Conservation (phyloP, 306 rosid genomes). For the Crataegus laevigata region DNA sequence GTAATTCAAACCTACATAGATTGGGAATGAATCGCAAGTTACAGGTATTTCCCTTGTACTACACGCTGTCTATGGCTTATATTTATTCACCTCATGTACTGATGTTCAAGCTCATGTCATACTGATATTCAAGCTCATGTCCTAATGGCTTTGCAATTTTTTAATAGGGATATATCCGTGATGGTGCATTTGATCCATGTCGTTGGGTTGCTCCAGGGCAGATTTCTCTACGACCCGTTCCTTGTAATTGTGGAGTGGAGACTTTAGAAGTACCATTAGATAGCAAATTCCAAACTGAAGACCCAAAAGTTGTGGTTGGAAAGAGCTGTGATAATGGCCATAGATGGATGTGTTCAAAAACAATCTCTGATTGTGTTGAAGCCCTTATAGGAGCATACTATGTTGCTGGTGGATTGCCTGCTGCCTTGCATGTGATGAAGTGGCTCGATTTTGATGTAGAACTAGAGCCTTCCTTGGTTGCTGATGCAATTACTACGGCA, state of each 20-base stretch:
- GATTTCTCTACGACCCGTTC: constrained; percentile 36
- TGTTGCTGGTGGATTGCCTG: constrained; percentile 69
- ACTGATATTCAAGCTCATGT: neutral
- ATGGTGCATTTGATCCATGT: constrained; percentile 86
- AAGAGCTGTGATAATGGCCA: constrained; percentile 85
- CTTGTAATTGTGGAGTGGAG: constrained; percentile 78
- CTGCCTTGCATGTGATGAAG: constrained; percentile 72
- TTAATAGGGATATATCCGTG: constrained; percentile 67
- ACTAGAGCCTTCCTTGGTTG: constrained; percentile 59
- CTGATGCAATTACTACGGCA: constrained; percentile 55
- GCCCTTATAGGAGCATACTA: constrained; percentile 89
- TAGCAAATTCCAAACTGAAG: constrained; percentile 56
- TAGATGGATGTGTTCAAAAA: constrained; percentile 86
- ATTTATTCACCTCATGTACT: neutral
- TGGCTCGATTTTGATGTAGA: constrained; percentile 74
- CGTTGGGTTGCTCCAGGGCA: constrained; percentile 99
- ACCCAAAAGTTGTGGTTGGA: constrained; percentile 63
- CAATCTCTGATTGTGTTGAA: constrained; percentile 88
- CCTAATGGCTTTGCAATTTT: constrained; percentile 18
- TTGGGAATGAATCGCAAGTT: constrained; percentile 52
- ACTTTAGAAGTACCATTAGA: constrained; percentile 71
- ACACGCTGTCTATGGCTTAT: neutral
- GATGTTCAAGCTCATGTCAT: neutral
- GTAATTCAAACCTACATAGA: constrained; percentile 70
- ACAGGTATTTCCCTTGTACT: constrained; percentile 44